Base-by-base conservation (phyloP, 257 asterid genomes). In the Penstemon davidsonii region DNA sequence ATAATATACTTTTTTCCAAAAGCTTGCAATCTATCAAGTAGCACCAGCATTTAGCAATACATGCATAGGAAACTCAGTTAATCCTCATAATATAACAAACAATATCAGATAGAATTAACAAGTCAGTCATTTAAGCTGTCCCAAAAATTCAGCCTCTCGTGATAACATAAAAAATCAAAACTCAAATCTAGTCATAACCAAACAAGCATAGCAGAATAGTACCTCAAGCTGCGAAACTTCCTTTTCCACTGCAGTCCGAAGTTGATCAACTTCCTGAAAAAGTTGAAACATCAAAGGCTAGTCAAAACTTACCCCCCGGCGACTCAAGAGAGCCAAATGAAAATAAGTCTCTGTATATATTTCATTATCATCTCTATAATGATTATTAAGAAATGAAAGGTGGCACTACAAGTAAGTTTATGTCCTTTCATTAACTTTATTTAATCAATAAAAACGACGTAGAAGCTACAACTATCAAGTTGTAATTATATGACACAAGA, bases 241-340 rank as follows among this genome's bases (percentile, higher is more conserved):
- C 76, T 84, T 84, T 66, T 81, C 91, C 58, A 94, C 5, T 44
- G 91, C 84, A 77, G 74, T 76, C 66, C 78, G 87, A 49, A 94
- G 97, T 73, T 75, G 91, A 79, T 85, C 97, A 56, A 89, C 90
- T 78, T 91, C 99, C 99, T 94, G 80, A 75, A 60, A 25, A 81
- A 69, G 11, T 60, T 13, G 42, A 38, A 49, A 68, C 13, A 44
- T 51, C 50, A 66, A 39, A 42, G 61, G 75, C 37, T 45, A 42
- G 52, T 69, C 37, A 71, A 71, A 39, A 47, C 51, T 46, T 59
- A 41, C 58, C 4, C 70, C 33, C 62, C 15, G 33, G 33, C 45
- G 25, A 37, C 12, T 44, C 37, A 51, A 13, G 38, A 44, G 51
- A 64, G 55, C 11, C 52, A 55, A 62, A 76, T 53, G 62, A 60